Evolutionary conservation across 1,284 basidiomycete genomes (phyloP).

Genomic region (Acaromyces ingoldii): DNA sequence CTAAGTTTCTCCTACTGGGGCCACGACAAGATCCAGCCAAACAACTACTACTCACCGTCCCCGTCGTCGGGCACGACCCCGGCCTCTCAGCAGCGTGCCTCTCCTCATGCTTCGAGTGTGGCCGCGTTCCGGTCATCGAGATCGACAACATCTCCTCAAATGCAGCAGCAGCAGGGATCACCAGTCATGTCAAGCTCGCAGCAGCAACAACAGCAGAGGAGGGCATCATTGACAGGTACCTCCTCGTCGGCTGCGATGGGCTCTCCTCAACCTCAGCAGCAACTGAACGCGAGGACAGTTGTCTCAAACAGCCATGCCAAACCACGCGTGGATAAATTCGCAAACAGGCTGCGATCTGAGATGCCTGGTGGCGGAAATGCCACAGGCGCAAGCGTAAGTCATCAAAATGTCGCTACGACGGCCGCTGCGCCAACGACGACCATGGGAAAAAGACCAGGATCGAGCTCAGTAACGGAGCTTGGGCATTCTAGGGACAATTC

Average conservation of each 20-base stretch:
- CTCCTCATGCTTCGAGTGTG: not conserved
- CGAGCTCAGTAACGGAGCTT: too few relatives aligned
- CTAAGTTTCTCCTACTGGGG: constrained; percentile 42
- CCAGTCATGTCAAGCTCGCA: not conserved
- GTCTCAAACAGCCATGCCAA: not conserved
- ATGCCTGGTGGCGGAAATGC: too few relatives aligned
- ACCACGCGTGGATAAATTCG: not conserved
- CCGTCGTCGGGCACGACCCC: not conserved
- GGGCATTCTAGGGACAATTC: too few relatives aligned
- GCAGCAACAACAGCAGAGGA: not conserved
- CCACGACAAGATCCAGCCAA: constrained; percentile 1
- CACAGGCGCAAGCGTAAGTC: too few relatives aligned
- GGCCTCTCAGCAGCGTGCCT: not conserved
- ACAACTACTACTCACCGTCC: not conserved
- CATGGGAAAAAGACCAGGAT: too few relatives aligned
- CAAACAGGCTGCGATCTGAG: not conserved
- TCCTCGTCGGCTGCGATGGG: too few relatives aligned
- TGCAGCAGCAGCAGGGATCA: not conserved
- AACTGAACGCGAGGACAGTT: not conserved
- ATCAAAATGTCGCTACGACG: too few relatives aligned
- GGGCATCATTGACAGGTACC: too few relatives aligned
- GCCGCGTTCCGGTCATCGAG: not conserved
- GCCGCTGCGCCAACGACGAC: too few relatives aligned
- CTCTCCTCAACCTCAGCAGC: not conserved
- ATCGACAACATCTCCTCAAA: not conserved